phyloP scores from a whole-genome alignment of 1,284 basidiomycete genomes.

The Kalmanozyma brasiliensis region DNA sequence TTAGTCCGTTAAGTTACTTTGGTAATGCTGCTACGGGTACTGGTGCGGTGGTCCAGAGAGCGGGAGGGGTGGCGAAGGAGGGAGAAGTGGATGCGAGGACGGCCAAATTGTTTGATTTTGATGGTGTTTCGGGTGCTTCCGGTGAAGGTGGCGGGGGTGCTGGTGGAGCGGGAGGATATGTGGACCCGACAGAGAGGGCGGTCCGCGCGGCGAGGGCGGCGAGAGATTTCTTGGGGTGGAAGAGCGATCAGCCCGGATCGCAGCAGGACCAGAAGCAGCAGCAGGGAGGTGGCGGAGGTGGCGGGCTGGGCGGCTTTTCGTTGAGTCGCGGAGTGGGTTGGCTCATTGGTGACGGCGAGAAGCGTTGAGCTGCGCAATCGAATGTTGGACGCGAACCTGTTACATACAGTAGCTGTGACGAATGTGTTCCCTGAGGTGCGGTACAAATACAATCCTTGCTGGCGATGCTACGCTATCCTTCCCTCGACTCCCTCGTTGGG shows the following conservation, averaged over 20 bases:
- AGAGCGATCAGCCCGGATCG: conserved; percentile 5
- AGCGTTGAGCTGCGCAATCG: neutral
- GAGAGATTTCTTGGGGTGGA: conserved; percentile 49
- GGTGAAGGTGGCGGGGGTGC: neutral
- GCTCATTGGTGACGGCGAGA: conserved; percentile 45
- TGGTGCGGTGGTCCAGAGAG: neutral
- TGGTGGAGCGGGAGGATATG: conserved; percentile 10
- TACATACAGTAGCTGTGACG: too few species aligned
- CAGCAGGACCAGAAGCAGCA: neutral
- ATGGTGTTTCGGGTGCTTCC: conserved; percentile 12
- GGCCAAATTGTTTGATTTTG: conserved; percentile 49
- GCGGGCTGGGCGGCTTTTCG: conserved; percentile 31
- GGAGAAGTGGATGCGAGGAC: conserved; percentile 20
- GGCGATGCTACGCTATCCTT: neutral
- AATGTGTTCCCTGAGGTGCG: too few species aligned
- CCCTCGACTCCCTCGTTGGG: too few species aligned
- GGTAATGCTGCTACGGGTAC: neutral
- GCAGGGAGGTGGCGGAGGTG: neutral
- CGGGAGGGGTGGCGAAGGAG: neutral
- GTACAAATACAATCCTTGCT: too few species aligned
- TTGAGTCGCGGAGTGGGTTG: conserved; percentile 41
- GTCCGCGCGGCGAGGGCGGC: conserved; percentile 47
- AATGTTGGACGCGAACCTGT: conserved; percentile 5
- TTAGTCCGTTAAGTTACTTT: conserved; percentile 34
- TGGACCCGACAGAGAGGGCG: conserved; percentile 39